A percentile compares a stretch with the other conserved stretches of the same genome.
phyloP scores from a whole-genome alignment of 768 basidiomycete genomes.

The Hemileccinum rubropunctum region DNA sequence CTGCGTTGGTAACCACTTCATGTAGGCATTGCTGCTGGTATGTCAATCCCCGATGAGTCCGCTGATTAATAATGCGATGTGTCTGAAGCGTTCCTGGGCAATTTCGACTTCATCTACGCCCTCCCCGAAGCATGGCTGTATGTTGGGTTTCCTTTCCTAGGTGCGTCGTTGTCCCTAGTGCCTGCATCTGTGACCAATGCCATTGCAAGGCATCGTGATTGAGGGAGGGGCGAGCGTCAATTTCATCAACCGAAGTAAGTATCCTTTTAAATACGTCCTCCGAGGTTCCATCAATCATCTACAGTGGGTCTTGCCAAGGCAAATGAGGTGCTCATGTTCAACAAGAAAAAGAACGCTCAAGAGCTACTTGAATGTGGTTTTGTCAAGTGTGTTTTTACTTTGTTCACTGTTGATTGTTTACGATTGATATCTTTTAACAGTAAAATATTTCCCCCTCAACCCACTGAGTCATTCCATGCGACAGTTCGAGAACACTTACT shows the following conservation, averaged over 20 bases:
- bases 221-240: slow-evolving; percentile 70
- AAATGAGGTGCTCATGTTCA: slow-evolving; percentile 70
- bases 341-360: slow-evolving; percentile 59
- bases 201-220: slow-evolving; percentile 51
- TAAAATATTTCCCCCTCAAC: slow-evolving; percentile 56
- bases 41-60: not conserved
- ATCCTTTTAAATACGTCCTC: not conserved
- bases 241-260: slow-evolving; percentile 63
- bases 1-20: not conserved
- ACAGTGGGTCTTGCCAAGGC: slow-evolving; percentile 70
- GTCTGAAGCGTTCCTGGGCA: slow-evolving; percentile 58
- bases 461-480: slow-evolving; percentile 50
- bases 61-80: not conserved
- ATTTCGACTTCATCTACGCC: slow-evolving; percentile 74
- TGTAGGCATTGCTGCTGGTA: slow-evolving; percentile 66
- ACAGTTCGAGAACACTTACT: slow-evolving; percentile 49
- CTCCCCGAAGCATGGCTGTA: slow-evolving; percentile 60
- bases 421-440: slow-evolving; percentile 31
- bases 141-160: slow-evolving; percentile 67
- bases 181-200: slow-evolving; percentile 2
- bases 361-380: slow-evolving; percentile 62
- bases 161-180: slow-evolving; percentile 19
- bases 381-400: slow-evolving; percentile 48
- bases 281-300: not conserved
- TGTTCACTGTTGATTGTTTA: not conserved